phyloP scores from a whole-genome alignment of 192 early-diverging fungal species.

The Linnemannia exigua region DNA sequence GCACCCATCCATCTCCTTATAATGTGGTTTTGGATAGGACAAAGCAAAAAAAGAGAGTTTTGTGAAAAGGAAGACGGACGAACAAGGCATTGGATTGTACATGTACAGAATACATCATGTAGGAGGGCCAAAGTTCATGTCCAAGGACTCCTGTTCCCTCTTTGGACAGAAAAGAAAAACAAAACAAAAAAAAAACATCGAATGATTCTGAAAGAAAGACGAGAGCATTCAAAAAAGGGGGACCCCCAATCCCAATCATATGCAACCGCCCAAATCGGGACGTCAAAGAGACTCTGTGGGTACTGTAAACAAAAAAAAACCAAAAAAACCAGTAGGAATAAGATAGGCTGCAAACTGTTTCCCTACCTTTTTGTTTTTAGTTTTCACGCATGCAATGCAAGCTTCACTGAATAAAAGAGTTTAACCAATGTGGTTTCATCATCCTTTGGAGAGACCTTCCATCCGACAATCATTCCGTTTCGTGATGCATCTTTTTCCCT shows the following conservation, averaged over 20 bases:
- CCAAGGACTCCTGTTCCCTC: neutral
- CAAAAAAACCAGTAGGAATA: neutral
- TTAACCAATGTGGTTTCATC: too few species aligned
- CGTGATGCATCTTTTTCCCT: too few species aligned
- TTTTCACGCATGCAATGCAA: neutral
- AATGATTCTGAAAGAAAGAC: neutral
- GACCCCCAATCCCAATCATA: neutral
- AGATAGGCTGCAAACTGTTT: neutral
- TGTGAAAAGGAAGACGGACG: too few species aligned
- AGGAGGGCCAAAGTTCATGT: neutral
- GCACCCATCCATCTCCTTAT: neutral
- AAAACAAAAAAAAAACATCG: neutral
- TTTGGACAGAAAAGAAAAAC: neutral
- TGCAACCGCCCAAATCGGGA: slow-evolving; percentile 3
- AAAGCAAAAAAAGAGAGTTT: too few species aligned
- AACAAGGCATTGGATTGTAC: too few species aligned
- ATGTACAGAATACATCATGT: too few species aligned
- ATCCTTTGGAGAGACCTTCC: too few species aligned
- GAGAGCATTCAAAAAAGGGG: neutral
- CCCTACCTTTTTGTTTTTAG: neutral
- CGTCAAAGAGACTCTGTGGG: neutral
- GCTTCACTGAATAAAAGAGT: too few species aligned
- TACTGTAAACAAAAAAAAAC: neutral
- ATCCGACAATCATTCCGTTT: too few species aligned
- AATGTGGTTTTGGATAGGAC: too few species aligned